phyloP scores from a whole-genome alignment of 345 rosid genomes.

The Populus nigra region DNA sequence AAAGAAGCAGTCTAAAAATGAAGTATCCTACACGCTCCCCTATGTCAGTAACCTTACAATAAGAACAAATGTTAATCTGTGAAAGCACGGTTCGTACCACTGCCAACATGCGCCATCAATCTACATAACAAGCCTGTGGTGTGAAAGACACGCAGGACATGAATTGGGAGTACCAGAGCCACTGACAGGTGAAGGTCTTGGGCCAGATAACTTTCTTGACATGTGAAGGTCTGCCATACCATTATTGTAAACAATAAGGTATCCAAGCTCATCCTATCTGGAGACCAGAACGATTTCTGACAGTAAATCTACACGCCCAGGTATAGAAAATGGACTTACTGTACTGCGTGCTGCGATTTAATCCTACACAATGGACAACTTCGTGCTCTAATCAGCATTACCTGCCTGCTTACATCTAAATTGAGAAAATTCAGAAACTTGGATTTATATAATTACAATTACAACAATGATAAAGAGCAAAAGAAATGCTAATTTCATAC shows the following conservation, averaged over 20 bases:
- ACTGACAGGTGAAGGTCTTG: constrained; percentile 38
- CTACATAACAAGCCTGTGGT: constrained; percentile 13
- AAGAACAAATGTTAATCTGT: constrained; percentile 8
- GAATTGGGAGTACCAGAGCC: constrained; percentile 39
- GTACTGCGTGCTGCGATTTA: not conserved
- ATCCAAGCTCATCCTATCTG: constrained; percentile 58
- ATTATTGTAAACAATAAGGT: constrained; percentile 51
- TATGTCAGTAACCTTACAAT: not conserved
- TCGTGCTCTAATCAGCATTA: not conserved
- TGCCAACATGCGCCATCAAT: constrained; percentile 48
- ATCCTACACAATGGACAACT: not conserved
- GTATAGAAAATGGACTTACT: not conserved
- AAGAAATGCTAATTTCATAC: not conserved
- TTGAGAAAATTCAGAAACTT: not conserved
- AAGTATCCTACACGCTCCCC: not conserved
- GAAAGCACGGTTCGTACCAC: constrained; percentile 30
- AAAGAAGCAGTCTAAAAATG: too few relatives aligned
- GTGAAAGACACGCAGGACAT: constrained; percentile 29
- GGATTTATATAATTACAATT: not conserved
- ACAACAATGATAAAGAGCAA: not conserved
- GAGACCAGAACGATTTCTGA: constrained; percentile 4
- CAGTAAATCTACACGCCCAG: not conserved
- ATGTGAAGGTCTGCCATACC: constrained; percentile 61
- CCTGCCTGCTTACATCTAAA: not conserved
- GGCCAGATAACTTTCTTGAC: constrained; percentile 40